These are phyloP conservation scores for Calonectria pauciramosa DNA, from an alignment of 2,329 filamentous ascomycete genomes.

Conservation along the genomic window DNA sequence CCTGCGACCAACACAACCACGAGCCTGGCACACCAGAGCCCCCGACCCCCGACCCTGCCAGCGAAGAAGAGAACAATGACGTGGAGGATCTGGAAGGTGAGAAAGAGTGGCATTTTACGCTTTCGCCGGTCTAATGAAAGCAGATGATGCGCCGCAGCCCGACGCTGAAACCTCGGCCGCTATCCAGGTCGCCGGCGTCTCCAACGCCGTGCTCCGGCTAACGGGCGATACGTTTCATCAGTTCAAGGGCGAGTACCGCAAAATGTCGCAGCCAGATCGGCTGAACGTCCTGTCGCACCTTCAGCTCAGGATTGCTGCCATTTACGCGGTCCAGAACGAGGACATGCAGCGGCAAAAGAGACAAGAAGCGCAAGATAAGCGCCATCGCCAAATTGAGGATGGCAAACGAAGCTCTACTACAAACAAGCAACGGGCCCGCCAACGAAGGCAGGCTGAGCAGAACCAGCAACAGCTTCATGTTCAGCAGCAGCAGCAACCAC, in stretches of 20 bases:
- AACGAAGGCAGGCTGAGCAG: slow-evolving; percentile 45
- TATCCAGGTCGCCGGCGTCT: slow-evolving; percentile 56
- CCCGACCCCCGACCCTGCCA: slow-evolving; percentile 51
- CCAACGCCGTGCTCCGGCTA: slow-evolving; percentile 54
- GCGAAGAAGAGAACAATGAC: slow-evolving; percentile 51
- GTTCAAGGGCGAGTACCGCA: slow-evolving; percentile 59
- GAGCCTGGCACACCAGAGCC: slow-evolving; percentile 60
- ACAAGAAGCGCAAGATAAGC: slow-evolving; percentile 54
- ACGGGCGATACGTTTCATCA: slow-evolving; percentile 60
- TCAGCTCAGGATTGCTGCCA: slow-evolving; percentile 58
- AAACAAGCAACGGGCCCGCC: slow-evolving; percentile 43
- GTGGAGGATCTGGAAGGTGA: slow-evolving; percentile 44
- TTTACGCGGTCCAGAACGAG: slow-evolving; percentile 61
- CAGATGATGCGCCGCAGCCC: slow-evolving; percentile 48
- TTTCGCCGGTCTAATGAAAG: slow-evolving; percentile 29
- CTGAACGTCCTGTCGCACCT: slow-evolving; percentile 55
- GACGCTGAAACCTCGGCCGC: slow-evolving; percentile 55
- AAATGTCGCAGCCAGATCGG: slow-evolving; percentile 57
- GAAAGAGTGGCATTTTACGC: slow-evolving; percentile 24
- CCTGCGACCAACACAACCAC: slow-evolving; percentile 61
- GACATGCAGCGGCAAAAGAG: slow-evolving; percentile 57
- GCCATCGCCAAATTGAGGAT: slow-evolving; percentile 55
- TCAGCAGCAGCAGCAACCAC: slow-evolving; percentile 41
- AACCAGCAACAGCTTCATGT: slow-evolving; percentile 42
- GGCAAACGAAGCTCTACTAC: slow-evolving; percentile 43